A percentile compares a stretch with the other conserved stretches of the same genome.
Evolutionary conservation across 805 yeast genomes (phyloP).

Genomic region (Torulaspora gathmanii): DNA sequence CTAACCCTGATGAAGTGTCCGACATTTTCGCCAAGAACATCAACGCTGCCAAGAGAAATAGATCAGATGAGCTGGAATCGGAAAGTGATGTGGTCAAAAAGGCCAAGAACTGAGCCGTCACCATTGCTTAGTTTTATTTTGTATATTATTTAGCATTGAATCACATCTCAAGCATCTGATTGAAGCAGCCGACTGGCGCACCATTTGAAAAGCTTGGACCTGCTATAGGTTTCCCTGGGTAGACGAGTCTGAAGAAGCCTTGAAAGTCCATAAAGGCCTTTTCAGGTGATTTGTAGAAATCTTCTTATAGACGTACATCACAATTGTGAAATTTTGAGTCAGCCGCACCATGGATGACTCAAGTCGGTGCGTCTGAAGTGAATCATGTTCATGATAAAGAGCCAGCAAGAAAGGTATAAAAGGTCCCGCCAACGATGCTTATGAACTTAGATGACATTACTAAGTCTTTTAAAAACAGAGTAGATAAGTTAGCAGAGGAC

Average conservation of each 20-base stretch:
- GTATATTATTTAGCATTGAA: slow-evolving; percentile 10
- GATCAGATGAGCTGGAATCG: slow-evolving; percentile 17
- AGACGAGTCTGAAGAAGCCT: too few species aligned
- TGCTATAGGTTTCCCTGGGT: too few species aligned
- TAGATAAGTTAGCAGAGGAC: slow-evolving; percentile 15
- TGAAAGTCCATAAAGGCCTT: too few species aligned
- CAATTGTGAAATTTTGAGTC: background rate
- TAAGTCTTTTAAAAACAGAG: slow-evolving; percentile 15
- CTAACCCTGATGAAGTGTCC: slow-evolving; percentile 63
- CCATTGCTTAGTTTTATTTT: background rate
- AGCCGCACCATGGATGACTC: slow-evolving; percentile 7
- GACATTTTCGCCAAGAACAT: slow-evolving; percentile 57
- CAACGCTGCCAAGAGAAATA: slow-evolving; percentile 38
- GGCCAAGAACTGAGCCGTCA: slow-evolving; percentile 19
- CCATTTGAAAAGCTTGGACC: background rate
- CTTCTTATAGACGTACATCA: background rate
- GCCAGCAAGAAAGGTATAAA: background rate
- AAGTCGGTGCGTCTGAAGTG: slow-evolving; percentile 1
- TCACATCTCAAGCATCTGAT: slow-evolving; percentile 5
- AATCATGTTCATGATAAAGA: background rate
- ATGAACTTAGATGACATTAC: slow-evolving; percentile 14
- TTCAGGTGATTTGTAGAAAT: background rate
- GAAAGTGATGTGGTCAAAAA: slow-evolving; percentile 17
- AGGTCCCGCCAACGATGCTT: background rate
- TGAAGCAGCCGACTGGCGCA: background rate